Percentiles rank a stretch among this genome's conserved stretches.
phyloP scores from a whole-genome alignment of 2,329 filamentous ascomycete species.

The Curvularia sp. region DNA sequence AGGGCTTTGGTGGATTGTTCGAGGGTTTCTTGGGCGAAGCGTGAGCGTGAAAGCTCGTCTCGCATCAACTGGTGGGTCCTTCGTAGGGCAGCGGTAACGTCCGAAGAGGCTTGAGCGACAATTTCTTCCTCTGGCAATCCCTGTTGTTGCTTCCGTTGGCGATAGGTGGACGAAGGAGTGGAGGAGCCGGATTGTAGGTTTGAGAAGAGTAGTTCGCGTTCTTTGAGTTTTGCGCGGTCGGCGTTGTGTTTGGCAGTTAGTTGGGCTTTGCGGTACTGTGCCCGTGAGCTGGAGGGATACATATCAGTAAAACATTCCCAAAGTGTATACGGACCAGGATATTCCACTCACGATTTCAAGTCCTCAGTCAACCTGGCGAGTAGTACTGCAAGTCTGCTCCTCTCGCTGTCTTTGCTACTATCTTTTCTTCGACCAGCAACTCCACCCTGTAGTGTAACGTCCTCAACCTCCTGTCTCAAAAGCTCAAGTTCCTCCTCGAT shows the following conservation, averaged over 20 bases:
- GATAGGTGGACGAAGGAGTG: constrained; percentile 46
- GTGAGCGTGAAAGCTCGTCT: constrained; percentile 81
- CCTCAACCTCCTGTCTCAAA: constrained; percentile 77
- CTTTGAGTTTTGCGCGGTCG: constrained; percentile 74
- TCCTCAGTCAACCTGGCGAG: constrained; percentile 73
- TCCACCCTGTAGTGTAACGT: constrained; percentile 60
- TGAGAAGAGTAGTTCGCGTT: constrained; percentile 77
- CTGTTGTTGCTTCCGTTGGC: constrained; percentile 51
- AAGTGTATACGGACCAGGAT: background rate
- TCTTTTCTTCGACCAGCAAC: constrained; percentile 51
- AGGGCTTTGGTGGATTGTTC: constrained; percentile 83
- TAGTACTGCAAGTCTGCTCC: constrained; percentile 69
- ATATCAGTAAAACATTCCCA: constrained; percentile 6
- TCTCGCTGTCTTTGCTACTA: constrained; percentile 66
- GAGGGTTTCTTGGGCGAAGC: constrained; percentile 89
- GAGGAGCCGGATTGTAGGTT: constrained; percentile 61
- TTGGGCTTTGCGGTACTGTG: constrained; percentile 81
- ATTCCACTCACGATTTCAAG: constrained; percentile 67
- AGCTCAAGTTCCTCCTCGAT: constrained; percentile 85
- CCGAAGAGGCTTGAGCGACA: constrained; percentile 74
- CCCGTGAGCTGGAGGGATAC: constrained; percentile 57
- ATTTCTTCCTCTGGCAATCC: constrained; percentile 74
- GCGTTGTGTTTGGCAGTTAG: constrained; percentile 78
- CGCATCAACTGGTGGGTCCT: constrained; percentile 88
- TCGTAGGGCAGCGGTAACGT: constrained; percentile 83